A percentile compares a stretch with the other conserved stretches of the same genome.
These are phyloP conservation scores for Colletotrichum sp. DNA, from an alignment of 2,329 filamentous ascomycete genomes.

Conservation along the genomic window DNA sequence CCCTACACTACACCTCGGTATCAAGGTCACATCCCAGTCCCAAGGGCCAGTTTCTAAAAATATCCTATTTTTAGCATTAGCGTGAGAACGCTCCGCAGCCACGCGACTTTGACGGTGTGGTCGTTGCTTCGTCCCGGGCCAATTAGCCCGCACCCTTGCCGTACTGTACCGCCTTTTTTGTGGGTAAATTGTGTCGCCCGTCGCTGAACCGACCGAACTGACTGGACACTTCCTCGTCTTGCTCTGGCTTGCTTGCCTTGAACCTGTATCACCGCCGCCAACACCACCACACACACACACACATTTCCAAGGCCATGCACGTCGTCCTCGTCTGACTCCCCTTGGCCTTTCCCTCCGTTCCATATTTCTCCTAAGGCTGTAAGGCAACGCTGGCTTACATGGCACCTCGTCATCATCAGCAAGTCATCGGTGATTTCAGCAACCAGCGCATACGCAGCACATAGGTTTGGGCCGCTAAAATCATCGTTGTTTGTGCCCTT, in stretches of 20 bases:
- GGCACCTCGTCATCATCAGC: background rate
- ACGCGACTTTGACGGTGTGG: conserved; percentile 4
- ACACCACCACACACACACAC: background rate
- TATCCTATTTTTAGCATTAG: conserved; percentile 20
- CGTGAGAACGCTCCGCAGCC: conserved; percentile 6
- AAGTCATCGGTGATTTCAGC: background rate
- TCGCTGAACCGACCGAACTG: background rate
- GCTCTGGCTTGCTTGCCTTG: background rate
- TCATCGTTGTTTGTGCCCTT: background rate
- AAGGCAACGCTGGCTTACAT: background rate
- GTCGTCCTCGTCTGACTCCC: background rate
- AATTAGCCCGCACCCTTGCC: background rate
- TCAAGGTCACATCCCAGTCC: background rate
- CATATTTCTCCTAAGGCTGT: background rate
- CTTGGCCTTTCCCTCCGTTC: background rate
- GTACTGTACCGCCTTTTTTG: background rate
- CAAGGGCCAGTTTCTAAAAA: conserved; percentile 15
- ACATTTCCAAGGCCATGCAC: background rate
- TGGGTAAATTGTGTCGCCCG: conserved; percentile 10
- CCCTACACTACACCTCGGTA: background rate
- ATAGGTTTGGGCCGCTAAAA: background rate
- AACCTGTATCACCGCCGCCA: background rate
- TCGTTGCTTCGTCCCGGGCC: background rate
- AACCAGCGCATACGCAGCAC: background rate
- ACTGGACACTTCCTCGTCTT: background rate